Evolutionary conservation across 352 stramenopile species (phyloP), one percentile per base, ranked within the genome.

Genomic region (Phytophthora colocasiae): DNA sequence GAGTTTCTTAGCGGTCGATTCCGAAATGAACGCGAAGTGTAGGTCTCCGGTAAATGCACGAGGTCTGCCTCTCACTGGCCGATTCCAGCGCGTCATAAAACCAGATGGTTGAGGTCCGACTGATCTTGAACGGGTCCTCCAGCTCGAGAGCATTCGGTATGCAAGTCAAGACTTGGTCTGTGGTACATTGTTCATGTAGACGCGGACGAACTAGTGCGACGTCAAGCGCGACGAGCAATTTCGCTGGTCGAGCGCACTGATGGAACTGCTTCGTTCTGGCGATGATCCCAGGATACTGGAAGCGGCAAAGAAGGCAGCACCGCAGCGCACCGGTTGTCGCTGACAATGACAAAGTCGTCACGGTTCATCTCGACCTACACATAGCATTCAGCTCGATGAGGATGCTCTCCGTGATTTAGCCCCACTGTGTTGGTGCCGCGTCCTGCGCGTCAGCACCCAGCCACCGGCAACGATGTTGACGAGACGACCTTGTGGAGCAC

Each of bases 21-120:
- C 34, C 3, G 63, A 61, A 71, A 47, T 71, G 63, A 64, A 29
- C 39, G 47, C 41, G 36, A 68, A 67, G 38, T 69, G 45, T 46
- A 58, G 52, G 45, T 55, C 50, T 22, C 48, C 36, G 4, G 4
- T 34, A 19, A 24, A 9, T 40, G 39, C 43, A 36, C 3, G 6
- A 31, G 29, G 8, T 29, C 61, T 5, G 15, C 14, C 47, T 69
- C 26, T 70, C 64, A 58, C 57, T 72, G 63, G 63, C 32, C 49
- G 38, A 58, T 26, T 19, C 11, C 29, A 24, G 31, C 64, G 64
- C 64, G 64, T 72, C 64, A 72, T 51, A 24, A n/a, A 36, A 22
- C 27, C 63, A 71, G 57, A 55, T 71, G 63, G 63, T 31, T 36
- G 46, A 56, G 4, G 46, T 41, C 58, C 14, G 14, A n/a, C n/a